Conservation (phyloP, 371 early-diverging fungal genomes). For the Batkoa obscura region DNA sequence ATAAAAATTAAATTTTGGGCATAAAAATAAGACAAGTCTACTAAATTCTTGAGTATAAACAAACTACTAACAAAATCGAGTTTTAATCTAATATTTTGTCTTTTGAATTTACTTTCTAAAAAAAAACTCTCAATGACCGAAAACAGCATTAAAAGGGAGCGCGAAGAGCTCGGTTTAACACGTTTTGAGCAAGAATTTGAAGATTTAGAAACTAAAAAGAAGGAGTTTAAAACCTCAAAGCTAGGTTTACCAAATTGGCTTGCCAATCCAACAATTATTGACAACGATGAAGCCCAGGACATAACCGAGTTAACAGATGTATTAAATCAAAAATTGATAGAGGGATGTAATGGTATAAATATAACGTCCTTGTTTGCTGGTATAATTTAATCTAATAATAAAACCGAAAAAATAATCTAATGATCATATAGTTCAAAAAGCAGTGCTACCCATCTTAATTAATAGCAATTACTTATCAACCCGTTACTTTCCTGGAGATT, state of each 20-base stretch:
- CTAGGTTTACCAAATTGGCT: constrained; percentile 78
- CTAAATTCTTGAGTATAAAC: too few relatives aligned
- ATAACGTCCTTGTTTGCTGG: constrained; percentile 62
- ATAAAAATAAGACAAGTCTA: too few relatives aligned
- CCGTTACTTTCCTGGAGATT: constrained; percentile 38
- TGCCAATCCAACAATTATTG: constrained; percentile 49
- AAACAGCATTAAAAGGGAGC: too few relatives aligned
- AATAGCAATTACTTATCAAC: constrained; percentile 28
- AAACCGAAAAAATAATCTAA: background rate
- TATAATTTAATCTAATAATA: constrained; percentile 4
- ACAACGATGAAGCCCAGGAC: constrained; percentile 25
- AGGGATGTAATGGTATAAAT: constrained; percentile 38
- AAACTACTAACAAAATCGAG: too few relatives aligned
- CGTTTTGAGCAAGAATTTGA: constrained; percentile 15
- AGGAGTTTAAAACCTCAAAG: constrained; percentile 5
- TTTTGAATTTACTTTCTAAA: too few relatives aligned
- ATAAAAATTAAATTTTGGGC: too few relatives aligned
- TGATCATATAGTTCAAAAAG: constrained; percentile 44
- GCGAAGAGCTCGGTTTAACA: too few relatives aligned
- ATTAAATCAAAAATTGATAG: constrained; percentile 30
- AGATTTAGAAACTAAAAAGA: constrained; percentile 2
- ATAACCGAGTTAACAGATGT: constrained; percentile 24
- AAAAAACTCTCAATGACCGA: too few relatives aligned
- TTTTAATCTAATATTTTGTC: too few relatives aligned
- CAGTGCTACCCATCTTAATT: constrained; percentile 62